Percentiles rank a stretch among this genome's conserved stretches.
Conservation (phyloP, 2,329 filamentous ascomycete species). For the Paramyrothecium sp. region DNA sequence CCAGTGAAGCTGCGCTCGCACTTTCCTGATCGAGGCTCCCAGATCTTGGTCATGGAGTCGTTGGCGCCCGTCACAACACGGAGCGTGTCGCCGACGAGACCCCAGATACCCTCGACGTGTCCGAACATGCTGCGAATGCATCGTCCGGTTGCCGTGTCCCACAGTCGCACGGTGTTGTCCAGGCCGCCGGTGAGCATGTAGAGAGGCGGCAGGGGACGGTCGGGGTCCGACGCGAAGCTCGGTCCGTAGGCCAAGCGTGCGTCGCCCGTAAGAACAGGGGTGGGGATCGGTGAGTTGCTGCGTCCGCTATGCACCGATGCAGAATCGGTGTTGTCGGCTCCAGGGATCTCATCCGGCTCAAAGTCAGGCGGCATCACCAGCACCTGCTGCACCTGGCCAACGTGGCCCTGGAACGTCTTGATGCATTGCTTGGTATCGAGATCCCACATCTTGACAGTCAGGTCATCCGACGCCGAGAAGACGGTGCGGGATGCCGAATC, state of each 20-base stretch:
- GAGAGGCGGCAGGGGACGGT: conserved; percentile 72
- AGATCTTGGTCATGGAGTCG: conserved; percentile 90
- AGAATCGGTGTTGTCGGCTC: conserved; percentile 52
- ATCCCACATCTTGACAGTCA: conserved; percentile 90
- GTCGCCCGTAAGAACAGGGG: conserved; percentile 34
- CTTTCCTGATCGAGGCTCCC: conserved; percentile 88
- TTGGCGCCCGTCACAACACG: conserved; percentile 87
- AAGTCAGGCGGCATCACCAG: conserved; percentile 82
- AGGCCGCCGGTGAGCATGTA: conserved; percentile 94
- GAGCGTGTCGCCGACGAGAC: conserved; percentile 82
- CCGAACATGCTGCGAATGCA: conserved; percentile 94
- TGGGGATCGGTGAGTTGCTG: conserved; percentile 37
- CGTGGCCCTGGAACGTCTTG: conserved; percentile 78
- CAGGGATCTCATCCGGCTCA: conserved; percentile 70
- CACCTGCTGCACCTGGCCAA: conserved; percentile 93
- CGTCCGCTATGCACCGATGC: conserved; percentile 47
- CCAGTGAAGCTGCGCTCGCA: conserved; percentile 92
- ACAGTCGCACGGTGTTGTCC: conserved; percentile 87
- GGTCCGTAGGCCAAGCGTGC: conserved; percentile 56
- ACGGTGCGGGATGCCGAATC: conserved; percentile 80
- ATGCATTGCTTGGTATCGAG: conserved; percentile 81
- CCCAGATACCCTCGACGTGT: conserved; percentile 95
- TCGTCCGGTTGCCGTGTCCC: conserved; percentile 80
- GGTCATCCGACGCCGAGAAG: conserved; percentile 91
- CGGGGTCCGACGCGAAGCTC: conserved; percentile 58